These are phyloP conservation scores for Rheum nobile DNA, from an alignment of 148 eudicot species.

Conservation along the genomic window DNA sequence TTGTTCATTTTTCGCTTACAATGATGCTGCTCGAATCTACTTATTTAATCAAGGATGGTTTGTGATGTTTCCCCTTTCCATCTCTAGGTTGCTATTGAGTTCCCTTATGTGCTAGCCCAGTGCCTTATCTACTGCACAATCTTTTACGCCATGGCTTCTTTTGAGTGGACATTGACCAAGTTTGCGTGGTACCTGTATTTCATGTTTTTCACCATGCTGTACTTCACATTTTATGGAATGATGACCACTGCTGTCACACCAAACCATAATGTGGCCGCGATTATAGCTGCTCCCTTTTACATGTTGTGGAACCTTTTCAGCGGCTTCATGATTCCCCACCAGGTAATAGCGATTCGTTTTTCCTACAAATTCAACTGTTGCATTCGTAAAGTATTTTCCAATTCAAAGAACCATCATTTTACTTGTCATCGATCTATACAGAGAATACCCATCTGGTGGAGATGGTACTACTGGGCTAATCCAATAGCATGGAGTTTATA, in stretches of 20 bases:
- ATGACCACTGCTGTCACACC: constrained; percentile 98
- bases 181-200: constrained; percentile 71
- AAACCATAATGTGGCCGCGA: constrained; percentile 82
- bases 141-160: constrained; percentile 80
- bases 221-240: constrained; percentile 97
- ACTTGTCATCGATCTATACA: constrained; percentile 12
- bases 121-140: constrained; percentile 65
- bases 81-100: constrained; percentile 85
- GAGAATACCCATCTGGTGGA: constrained; percentile 97
- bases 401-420: too few species aligned
- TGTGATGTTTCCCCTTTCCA: background rate
- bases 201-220: constrained; percentile 74
- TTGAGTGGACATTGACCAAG: constrained; percentile 66
- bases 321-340: constrained; percentile 97
- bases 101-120: constrained; percentile 88
- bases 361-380: too few species aligned
- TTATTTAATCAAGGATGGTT: background rate
- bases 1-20: background rate
- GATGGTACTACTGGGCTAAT: constrained; percentile 99
- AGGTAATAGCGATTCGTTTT: too few species aligned
- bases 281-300: constrained; percentile 87
- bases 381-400: too few species aligned
- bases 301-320: constrained; percentile 99
- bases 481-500: constrained; percentile 95
- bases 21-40: background rate